Evolutionary conservation across 129 eudicot genomes (phyloP), one percentile per base, ranked within the genome.

Genomic region (Ambrosia trifida): DNA sequence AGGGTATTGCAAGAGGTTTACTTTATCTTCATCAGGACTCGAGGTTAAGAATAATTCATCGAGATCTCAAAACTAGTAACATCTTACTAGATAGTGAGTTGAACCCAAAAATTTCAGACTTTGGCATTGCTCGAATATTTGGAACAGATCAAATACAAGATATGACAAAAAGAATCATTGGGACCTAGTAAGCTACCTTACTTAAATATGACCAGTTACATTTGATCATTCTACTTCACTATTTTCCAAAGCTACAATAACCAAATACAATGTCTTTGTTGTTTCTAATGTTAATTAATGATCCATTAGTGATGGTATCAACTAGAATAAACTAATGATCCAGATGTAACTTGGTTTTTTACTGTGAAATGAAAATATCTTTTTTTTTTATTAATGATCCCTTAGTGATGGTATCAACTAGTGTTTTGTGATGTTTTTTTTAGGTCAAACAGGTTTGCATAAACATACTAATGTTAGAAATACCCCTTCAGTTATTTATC

Each of bases 61-160:
- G 92, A 65, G 92, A 87, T 76, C 72, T 86, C 53, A 86, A 86
- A 78, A 86, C 88, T 3, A 81, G 91, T 66, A 86, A 86, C 63
- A 75, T 86, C 47, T 81, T 86, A 68, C 83, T 86, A 10, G 91
- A 86, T 69, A 46, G 71, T 3, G 86, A 83, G 52, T 75, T 83
- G 79, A 78, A 75, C 49, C 91, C 91, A 1, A 86, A 86, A 57
- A 83, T 86, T 72, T 77, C 91, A 12, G 91, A 86, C 68, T 86
- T 86, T 66, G 91, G 91, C 61, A 72, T 81, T 58, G 91, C 91
- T 20, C 84, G 88, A 38, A 84, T 62, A 44, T 84, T 76, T 40
- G 85, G 76, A 28, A 63, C 76, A 10, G 69, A 43, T 50, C 85
- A 80, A 54, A 78, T 28, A 35, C 83, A 80, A 75, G 90, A 76